Evolutionary conservation across 108 stramenopile genomes (phyloP).

Genomic region (Phaeodactylum tricornutum): DNA sequence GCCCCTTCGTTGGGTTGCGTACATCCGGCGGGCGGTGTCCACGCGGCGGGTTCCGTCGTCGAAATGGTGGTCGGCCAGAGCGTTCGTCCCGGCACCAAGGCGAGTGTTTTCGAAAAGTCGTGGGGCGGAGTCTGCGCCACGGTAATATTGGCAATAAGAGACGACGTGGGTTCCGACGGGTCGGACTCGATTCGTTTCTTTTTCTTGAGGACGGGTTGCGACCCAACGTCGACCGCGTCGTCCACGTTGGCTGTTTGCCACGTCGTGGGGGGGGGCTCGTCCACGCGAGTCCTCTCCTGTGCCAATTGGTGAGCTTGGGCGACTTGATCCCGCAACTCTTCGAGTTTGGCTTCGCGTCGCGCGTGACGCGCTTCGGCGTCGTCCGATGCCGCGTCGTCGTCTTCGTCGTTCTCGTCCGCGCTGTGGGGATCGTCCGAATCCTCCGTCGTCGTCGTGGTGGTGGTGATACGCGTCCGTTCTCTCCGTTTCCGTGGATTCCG

Average conservation of each 20-base stretch:
- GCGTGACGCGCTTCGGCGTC: slow-evolving; percentile 8
- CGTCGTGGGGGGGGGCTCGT: not conserved
- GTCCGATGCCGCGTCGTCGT: slow-evolving; percentile 17
- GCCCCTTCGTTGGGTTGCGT: slow-evolving; percentile 49
- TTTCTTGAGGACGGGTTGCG: slow-evolving; percentile 12
- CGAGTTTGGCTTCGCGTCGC: slow-evolving; percentile 37
- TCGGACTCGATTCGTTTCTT: slow-evolving; percentile 26
- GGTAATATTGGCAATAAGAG: slow-evolving; percentile 62
- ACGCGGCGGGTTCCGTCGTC: slow-evolving; percentile 13
- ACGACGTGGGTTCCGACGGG: slow-evolving; percentile 5
- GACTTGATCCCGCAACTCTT: slow-evolving; percentile 34
- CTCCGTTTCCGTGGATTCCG: slow-evolving; percentile 8
- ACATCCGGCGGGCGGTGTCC: slow-evolving; percentile 49
- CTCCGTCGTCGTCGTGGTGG: not conserved
- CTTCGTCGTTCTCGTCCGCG: slow-evolving; percentile 16
- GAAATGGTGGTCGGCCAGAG: not conserved
- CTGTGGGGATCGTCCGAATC: slow-evolving; percentile 11
- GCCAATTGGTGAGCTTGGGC: slow-evolving; percentile 24
- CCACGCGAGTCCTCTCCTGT: slow-evolving; percentile 13
- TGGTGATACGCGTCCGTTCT: not conserved
- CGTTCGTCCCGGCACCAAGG: not conserved
- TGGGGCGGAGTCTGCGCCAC: slow-evolving; percentile 55
- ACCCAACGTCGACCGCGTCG: slow-evolving; percentile 15
- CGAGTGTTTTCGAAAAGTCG: slow-evolving; percentile 65
- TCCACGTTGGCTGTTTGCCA: slow-evolving; percentile 13